phyloP scores from a whole-genome alignment of 805 yeast genomes.

The Candida jianshihensis region DNA sequence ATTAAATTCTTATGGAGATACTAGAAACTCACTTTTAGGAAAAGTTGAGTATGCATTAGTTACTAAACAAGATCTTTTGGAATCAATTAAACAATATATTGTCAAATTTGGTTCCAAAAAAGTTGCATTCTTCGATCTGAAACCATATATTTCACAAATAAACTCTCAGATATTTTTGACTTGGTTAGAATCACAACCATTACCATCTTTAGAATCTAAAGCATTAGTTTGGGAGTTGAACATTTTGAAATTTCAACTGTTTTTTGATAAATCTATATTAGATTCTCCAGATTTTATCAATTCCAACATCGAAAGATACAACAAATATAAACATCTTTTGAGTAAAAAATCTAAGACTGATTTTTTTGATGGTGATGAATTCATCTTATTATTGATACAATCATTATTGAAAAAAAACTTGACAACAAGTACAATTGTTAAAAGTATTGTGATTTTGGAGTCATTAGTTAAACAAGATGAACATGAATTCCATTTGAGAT shows the following conservation, averaged over 20 bases:
- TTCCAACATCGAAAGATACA: conserved; percentile 33
- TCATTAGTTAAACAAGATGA: conserved; percentile 46
- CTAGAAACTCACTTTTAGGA: conserved; percentile 56
- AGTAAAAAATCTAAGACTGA: conserved; percentile 49
- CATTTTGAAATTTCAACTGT: conserved; percentile 41
- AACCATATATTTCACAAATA: conserved; percentile 21
- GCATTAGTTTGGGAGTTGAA: conserved; percentile 30
- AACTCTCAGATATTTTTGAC: conserved; percentile 10
- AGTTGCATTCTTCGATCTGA: conserved; percentile 61
- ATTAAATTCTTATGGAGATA: conserved; percentile 25
- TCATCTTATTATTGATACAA: conserved; percentile 49
- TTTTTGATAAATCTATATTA: conserved; percentile 20
- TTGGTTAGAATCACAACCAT: conserved; percentile 20
- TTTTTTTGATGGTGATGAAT: conserved; percentile 62
- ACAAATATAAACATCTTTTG: conserved; percentile 30
- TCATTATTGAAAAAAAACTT: conserved; percentile 22
- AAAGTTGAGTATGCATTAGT: conserved; percentile 36
- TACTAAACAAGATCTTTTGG: conserved; percentile 14
- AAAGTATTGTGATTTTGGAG: conserved; percentile 52
- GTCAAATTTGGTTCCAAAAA: conserved; percentile 43
- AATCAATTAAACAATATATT: conserved; percentile 31
- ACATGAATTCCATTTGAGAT: conserved; percentile 63
- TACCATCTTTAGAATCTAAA: conserved; percentile 12
- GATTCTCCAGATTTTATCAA: conserved; percentile 19
- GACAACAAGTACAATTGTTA: conserved; percentile 23